Evolutionary conservation across 179 eudicot genomes (phyloP).

Genomic region (Drosera spatulata): DNA sequence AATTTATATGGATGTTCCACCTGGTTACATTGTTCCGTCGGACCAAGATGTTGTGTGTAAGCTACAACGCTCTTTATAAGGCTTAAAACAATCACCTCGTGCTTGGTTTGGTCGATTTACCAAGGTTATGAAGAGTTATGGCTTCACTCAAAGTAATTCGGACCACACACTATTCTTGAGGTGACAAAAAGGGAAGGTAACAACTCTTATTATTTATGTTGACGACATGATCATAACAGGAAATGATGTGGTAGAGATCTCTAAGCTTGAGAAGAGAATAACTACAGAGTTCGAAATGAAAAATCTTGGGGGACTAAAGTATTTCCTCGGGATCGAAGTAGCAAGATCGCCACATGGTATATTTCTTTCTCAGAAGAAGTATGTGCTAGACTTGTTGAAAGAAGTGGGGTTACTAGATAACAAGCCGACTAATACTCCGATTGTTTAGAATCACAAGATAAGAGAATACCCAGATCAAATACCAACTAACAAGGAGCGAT

Average conservation of each 20-base stretch:
- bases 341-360: background rate
- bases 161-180: slow-evolving; percentile 1
- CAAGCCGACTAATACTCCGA: background rate
- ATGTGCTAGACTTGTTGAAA: background rate
- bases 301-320: background rate
- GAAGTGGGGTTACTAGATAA: background rate
- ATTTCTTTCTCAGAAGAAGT: background rate
- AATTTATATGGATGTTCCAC: no score
- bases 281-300: background rate
- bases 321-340: background rate
- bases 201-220: background rate
- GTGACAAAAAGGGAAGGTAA: background rate
- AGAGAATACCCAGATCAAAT: background rate
- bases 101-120: background rate
- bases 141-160: background rate
- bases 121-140: background rate
- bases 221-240: slow-evolving; percentile 2
- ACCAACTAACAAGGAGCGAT: background rate
- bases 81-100: background rate
- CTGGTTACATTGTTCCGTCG: background rate
- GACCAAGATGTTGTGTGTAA: background rate
- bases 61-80: background rate
- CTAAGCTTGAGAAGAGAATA: background rate
- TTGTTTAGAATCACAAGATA: background rate
- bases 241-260: background rate